Percentiles rank a stretch among this genome's conserved stretches.
phyloP scores from a whole-genome alignment of 2,329 filamentous ascomycete species.

The Arachnopeziza araneosa region DNA sequence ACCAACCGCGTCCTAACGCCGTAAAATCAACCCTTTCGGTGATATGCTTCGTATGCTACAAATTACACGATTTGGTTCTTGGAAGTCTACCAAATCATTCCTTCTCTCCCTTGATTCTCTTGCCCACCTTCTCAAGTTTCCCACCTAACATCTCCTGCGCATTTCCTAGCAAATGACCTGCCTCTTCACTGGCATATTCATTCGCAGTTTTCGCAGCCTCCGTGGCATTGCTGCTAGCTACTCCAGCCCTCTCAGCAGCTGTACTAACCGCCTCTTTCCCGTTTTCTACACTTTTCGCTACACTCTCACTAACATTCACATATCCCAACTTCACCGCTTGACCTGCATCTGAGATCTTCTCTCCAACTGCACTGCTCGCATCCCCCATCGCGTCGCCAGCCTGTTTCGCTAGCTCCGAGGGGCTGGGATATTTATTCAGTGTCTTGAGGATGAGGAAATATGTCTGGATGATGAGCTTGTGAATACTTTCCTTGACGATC shows the following conservation, averaged over 20 bases:
- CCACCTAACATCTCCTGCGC: constrained; percentile 24
- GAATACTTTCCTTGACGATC: constrained; percentile 75
- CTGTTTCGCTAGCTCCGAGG: constrained; percentile 35
- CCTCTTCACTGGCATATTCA: constrained; percentile 20
- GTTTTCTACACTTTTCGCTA: constrained; percentile 6
- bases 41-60: no score
- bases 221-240: constrained; percentile 12
- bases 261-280: constrained; percentile 13
- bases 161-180: constrained; percentile 27
- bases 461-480: constrained; percentile 63
- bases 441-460: constrained; percentile 61
- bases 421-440: constrained; percentile 38
- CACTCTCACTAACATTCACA: constrained; percentile 11
- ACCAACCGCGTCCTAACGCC: no score
- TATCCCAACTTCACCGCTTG: constrained; percentile 15
- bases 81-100: background rate
- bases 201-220: constrained; percentile 12
- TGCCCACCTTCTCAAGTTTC: constrained; percentile 17
- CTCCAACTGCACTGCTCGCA: constrained; percentile 10
- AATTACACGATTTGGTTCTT: no score
- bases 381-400: constrained; percentile 30
- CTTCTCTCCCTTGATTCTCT: constrained; percentile 14
- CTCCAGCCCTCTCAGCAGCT: constrained; percentile 18
- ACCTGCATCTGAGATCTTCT: constrained; percentile 10
- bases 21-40: no score